Conservation (phyloP, 2,329 filamentous ascomycete species). For the Laburnicola sp. region DNA sequence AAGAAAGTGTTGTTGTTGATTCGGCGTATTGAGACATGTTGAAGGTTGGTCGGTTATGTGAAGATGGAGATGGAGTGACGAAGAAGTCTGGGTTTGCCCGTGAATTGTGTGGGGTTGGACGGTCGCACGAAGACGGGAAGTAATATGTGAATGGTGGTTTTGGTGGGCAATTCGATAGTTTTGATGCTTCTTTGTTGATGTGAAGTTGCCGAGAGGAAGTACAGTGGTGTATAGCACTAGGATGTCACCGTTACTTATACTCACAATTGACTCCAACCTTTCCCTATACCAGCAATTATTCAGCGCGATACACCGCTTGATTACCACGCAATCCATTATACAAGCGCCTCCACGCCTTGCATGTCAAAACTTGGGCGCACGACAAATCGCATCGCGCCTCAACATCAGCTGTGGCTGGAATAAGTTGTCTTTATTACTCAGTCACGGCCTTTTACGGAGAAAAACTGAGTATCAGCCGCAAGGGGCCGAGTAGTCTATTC, state of each 20-base stretch:
- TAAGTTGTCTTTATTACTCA: neutral
- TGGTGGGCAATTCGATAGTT: too few relatives aligned
- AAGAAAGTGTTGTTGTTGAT: conserved; percentile 10
- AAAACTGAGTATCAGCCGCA: too few relatives aligned
- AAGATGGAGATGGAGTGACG: neutral
- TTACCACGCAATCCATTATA: neutral
- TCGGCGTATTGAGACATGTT: conserved; percentile 1
- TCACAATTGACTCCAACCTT: too few relatives aligned
- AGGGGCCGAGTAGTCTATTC: conserved; percentile 1
- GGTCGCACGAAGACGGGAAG: neutral
- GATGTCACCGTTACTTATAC: neutral
- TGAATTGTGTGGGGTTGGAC: neutral
- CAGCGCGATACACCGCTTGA: conserved; percentile 1
- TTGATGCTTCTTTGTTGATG: neutral
- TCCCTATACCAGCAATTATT: conserved; percentile 1
- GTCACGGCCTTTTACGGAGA: neutral
- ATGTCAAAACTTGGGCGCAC: conserved; percentile 10
- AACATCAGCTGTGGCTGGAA: neutral
- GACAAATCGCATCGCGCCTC: neutral
- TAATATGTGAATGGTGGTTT: too few relatives aligned
- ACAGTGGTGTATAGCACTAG: too few relatives aligned
- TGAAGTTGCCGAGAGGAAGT: neutral
- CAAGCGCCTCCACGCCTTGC: conserved; percentile 10
- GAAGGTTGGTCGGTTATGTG: neutral
- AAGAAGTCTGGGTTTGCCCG: neutral